These are phyloP conservation scores for Trypanosomatidae sp. DNA, from an alignment of 208 protist genomes.

Conservation along the genomic window DNA sequence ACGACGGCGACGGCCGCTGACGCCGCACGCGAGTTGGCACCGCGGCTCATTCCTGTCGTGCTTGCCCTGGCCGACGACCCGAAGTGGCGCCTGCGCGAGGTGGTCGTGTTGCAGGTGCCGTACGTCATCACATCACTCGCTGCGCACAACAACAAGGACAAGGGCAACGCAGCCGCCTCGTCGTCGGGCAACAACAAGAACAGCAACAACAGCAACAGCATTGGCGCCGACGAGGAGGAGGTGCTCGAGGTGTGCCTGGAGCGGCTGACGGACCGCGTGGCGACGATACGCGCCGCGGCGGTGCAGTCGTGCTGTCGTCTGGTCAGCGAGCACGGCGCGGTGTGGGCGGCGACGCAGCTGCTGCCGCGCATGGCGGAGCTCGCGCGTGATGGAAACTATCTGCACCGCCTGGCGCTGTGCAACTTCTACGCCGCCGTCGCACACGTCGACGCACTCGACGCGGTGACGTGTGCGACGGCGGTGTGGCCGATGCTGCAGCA, in stretches of 20 bases:
- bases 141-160: too few species aligned
- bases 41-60: conserved; percentile 71
- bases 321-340: conserved; percentile 38
- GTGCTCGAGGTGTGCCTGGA: conserved; percentile 71
- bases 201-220: too few species aligned
- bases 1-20: conserved; percentile 61
- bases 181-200: too few species aligned
- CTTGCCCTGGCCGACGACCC: conserved; percentile 59
- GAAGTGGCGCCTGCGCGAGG: conserved; percentile 82
- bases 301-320: conserved; percentile 75
- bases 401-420: conserved; percentile 63
- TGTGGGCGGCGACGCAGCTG: conserved; percentile 42
- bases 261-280: conserved; percentile 70
- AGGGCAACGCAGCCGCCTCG: neutral
- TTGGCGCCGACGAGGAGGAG: conserved; percentile 42
- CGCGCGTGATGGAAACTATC: conserved; percentile 45
- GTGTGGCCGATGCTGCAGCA: conserved; percentile 50
- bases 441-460: conserved; percentile 29
- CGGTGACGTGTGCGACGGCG: conserved; percentile 17
- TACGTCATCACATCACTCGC: conserved; percentile 68
- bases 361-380: conserved; percentile 53
- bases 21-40: conserved; percentile 55
- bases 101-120: conserved; percentile 73
- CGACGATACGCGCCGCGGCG: conserved; percentile 71
- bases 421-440: conserved; percentile 61